These are phyloP conservation scores for Verticillium klebahnii DNA, from an alignment of 2,329 filamentous ascomycete species.

Conservation along the genomic window DNA sequence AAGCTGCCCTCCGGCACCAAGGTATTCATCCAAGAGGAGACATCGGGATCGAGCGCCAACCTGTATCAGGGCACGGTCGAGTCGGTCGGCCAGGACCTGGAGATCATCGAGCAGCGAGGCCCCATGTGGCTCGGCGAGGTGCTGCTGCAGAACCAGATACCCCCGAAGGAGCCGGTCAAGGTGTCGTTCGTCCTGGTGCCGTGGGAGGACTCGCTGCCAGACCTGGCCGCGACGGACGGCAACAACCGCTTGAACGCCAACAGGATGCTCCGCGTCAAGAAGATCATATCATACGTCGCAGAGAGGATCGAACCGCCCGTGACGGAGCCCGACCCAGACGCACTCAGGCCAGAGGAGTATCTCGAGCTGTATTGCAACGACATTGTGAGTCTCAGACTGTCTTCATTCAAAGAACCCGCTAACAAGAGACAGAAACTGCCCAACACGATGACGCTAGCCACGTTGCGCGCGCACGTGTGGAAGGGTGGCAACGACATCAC, in stretches of 20 bases:
- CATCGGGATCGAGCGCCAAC: constrained; percentile 68
- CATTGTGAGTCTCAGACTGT: constrained; percentile 54
- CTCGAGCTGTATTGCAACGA: constrained; percentile 93
- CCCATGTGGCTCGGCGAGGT: constrained; percentile 93
- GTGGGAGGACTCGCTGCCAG: constrained; percentile 68
- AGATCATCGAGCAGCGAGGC: constrained; percentile 78
- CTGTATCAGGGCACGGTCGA: constrained; percentile 87
- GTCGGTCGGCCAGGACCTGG: constrained; percentile 69
- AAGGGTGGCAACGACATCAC: constrained; percentile 91
- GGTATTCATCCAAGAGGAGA: constrained; percentile 67
- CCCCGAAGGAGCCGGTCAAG: constrained; percentile 88
- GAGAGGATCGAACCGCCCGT: constrained; percentile 80
- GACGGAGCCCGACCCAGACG: constrained; percentile 52
- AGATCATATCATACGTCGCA: constrained; percentile 87
- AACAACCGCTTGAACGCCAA: constrained; percentile 95
- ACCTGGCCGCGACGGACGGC: constrained; percentile 68
- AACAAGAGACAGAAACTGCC: constrained; percentile 52
- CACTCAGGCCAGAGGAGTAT: constrained; percentile 82
- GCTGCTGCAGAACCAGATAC: constrained; percentile 75
- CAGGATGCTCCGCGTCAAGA: constrained; percentile 91
- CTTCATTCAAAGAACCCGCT: constrained; percentile 5
- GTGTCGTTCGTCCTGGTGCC: constrained; percentile 91
- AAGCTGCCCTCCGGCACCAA: constrained; percentile 65
- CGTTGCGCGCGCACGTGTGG: constrained; percentile 88
- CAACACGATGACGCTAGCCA: constrained; percentile 87